Base-by-base conservation (phyloP, 305 asterid genomes). In the Rubia balearica region DNA sequence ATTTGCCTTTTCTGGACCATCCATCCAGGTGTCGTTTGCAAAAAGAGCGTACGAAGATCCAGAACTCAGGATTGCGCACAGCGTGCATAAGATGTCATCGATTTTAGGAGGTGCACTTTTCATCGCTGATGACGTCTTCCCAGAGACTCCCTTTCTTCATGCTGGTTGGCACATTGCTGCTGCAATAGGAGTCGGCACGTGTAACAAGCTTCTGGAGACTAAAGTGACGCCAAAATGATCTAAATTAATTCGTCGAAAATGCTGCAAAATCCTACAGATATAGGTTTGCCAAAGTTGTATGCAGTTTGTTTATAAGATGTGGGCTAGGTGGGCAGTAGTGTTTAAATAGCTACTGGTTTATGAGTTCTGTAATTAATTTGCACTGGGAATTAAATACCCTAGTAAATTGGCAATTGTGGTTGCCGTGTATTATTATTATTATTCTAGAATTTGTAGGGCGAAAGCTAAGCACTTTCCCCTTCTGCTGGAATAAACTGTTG, bases 161-260 rank as follows among this genome's bases (percentile, higher is more conserved):
- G 96, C 96, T 69, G 96, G 89, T 72, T 91, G 97, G 97, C 97
- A 89, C 81, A 86, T 91, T 75, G 96, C 97, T 68, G 97, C 97
- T 81, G 96, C 97, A 67, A 68, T 88, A 60, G 96, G 96, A 60
- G 95, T 91, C 38, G 67, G 83, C 79, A 86, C 97, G 71, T 89
- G 93, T 77, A 91, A 91, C 88, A 89, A 89, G 76, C 96, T 91
- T 71, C 78, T 91, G 67, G 83, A 85, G 59, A 17, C 59, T 21
- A 51, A 51, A 51, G 66, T 84, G 83, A 67, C 38, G 60, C 63
- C 56, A 43, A 27, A 73, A 27, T 65, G 43, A 30, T 56, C 65
- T 9, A 60, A 62, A 51, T 68, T 62, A 85, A 92, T 88, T 83
- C 73, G 96, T 77, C 92, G 92, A 92, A 80, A 87, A 64, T 65